Evolutionary conservation across 2,329 filamentous ascomycete genomes (phyloP).

Genomic region (Colletotrichum tropicicola): DNA sequence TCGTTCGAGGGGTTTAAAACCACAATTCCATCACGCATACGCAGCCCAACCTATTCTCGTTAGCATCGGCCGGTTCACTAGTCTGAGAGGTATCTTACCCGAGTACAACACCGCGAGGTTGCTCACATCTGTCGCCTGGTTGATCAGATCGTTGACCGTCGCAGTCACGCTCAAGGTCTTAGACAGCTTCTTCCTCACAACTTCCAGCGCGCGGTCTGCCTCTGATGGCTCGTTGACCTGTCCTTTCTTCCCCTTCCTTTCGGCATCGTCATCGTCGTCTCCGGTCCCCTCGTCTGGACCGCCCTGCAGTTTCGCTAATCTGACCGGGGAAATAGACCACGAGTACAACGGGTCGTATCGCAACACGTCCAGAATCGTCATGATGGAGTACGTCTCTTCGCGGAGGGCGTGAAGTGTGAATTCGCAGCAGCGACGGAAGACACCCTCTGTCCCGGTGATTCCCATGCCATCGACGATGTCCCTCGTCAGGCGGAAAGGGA

Average conservation of each 20-base stretch:
- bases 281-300: slow-evolving; percentile 57
- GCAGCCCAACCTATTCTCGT: slow-evolving; percentile 22
- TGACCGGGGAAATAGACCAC: slow-evolving; percentile 85
- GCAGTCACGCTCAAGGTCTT: slow-evolving; percentile 94
- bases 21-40: slow-evolving; percentile 20
- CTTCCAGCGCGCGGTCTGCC: slow-evolving; percentile 88
- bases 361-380: slow-evolving; percentile 97
- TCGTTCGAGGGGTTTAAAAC: not conserved
- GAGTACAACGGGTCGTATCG: slow-evolving; percentile 98
- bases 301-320: slow-evolving; percentile 71
- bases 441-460: slow-evolving; percentile 91
- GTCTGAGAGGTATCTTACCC: slow-evolving; percentile 38
- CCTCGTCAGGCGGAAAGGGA: slow-evolving; percentile 92
- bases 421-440: slow-evolving; percentile 97
- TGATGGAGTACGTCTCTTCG: slow-evolving; percentile 96
- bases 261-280: slow-evolving; percentile 46
- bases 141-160: slow-evolving; percentile 96
- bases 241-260: slow-evolving; percentile 51
- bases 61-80: slow-evolving; percentile 32
- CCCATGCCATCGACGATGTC: slow-evolving; percentile 98
- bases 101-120: slow-evolving; percentile 93
- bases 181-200: slow-evolving; percentile 94
- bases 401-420: slow-evolving; percentile 94
- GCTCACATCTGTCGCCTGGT: slow-evolving; percentile 91
- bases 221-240: slow-evolving; percentile 70